Evolutionary conservation across 257 asterid genomes (phyloP), one percentile per base, ranked within the genome.

Genomic region (Fraxinus cuspidata): DNA sequence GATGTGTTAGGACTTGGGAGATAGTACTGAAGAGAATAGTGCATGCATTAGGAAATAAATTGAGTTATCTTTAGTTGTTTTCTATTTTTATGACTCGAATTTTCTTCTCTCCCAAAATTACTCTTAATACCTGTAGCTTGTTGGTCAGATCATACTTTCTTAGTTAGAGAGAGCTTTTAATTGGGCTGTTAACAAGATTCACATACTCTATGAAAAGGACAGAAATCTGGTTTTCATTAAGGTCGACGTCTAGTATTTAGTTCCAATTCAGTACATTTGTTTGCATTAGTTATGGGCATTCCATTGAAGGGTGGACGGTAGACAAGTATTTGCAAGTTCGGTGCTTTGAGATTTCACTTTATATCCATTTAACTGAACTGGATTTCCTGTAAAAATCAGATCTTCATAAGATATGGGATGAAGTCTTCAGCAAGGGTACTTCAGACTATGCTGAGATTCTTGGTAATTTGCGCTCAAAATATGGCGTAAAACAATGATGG

Each of bases 371-470:
- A 80, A 76, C 49, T 19, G 37, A 53, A 71, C 66, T 44, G 63
- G 53, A 44, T 76, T 73, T 75, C 66, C 72, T 72, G n/a, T 72
- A 75, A 82, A 47, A 80, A 81, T 77, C 90, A 94, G 97, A 91
- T 81, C 86, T 92, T 38, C 63, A 18, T 70, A 85, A 82, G 90
- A 88, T 88, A 23, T 92, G 96, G 99, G 75, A 87, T 66, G 94
- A 91, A 84, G 82, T 88, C 23, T 91, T 92, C 85, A 78, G 88
- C 85, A 87, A 87, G 89, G 89, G 76, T 40, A 79, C 83, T 21
- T 27, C 78, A 5, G 86, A 82, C 71, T 81, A 87, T 73, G 51
- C 77, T 4, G 91, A 89, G 70, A 84, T 83, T 58, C 87, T 92
- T 25, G 49, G 65, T 78, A 83, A 79, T 44, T 79, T 92, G 80